A percentile compares a stretch with the other conserved stretches of the same genome.
Conservation (phyloP, 345 rosid species). For the Gossypium sturtianum region DNA sequence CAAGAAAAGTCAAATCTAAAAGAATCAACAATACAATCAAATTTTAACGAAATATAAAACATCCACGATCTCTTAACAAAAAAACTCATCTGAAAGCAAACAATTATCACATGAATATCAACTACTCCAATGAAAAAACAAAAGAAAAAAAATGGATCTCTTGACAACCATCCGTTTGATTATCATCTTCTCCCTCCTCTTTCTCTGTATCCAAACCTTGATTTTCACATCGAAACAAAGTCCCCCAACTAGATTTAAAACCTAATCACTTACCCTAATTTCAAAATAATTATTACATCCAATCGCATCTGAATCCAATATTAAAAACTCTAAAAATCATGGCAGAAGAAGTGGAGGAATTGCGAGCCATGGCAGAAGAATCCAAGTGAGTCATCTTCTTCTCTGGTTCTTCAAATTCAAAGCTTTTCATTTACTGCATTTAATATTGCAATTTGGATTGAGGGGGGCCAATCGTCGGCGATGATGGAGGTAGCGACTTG, state of each 20-base stretch:
- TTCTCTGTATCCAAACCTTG: no score
- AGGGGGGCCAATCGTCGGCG: no score
- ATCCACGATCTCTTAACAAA: background rate
- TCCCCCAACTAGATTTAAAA: no score
- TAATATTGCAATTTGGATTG: background rate
- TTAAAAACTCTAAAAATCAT: no score
- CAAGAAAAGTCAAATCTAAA: background rate
- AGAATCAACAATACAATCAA: background rate
- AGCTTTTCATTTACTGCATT: slow-evolving; percentile 41
- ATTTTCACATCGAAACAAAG: no score
- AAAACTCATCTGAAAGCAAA: slow-evolving; percentile 28
- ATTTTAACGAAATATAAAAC: background rate
- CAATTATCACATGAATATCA: background rate
- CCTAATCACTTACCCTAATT: no score
- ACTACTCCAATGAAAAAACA: slow-evolving; percentile 20
- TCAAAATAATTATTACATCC: no score
- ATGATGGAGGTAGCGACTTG: no score
- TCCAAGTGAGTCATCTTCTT: slow-evolving; percentile 58
- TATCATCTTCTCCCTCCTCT: no score
- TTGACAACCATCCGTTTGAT: background rate
- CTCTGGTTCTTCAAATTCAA: slow-evolving; percentile 54
- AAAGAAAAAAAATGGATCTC: background rate
- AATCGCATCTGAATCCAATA: no score
- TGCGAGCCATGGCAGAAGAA: slow-evolving; percentile 45
- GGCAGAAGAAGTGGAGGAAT: slow-evolving; percentile 47